Evolutionary conservation across 2,329 filamentous ascomycete species (phyloP), one percentile per base, ranked within the genome.

Genomic region (Hypocreales sp.): DNA sequence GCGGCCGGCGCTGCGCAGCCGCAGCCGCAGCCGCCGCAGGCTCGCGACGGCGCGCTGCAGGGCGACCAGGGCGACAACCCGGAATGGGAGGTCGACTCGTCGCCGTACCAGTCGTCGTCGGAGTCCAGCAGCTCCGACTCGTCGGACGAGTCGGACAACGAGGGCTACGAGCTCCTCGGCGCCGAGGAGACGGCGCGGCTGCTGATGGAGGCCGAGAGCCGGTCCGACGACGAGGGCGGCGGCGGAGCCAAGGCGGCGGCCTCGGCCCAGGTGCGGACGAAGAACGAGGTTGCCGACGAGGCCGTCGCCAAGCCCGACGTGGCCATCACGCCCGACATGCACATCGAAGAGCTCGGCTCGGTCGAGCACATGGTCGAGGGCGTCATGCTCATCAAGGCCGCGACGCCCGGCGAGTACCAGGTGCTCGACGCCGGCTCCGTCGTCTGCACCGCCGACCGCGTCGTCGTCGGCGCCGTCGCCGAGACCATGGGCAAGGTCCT

Each of bases 401-500:
- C 72, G 28, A 77, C 67, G 1, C 73, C 79, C 5, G 84, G 83
- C 35, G 80, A 90, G 45, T 81, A 84, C 37, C 74, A 79, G 41
- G 84, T 93, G 1, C 66, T 95, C 2, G 84, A 94, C 44, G 67
- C 68, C 5, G 83, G 81, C 17, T 92, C 86, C 0, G 68, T 92
- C 4, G 65, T 98, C 16, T 94, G 83, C 53, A 71, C 74, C 16
- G 69, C 70, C 35, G 70, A 90, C 40, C 67, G 83, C 28, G 68
- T 65, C 13, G 68, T 94, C 16, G 67, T 94, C 29, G 90, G 86
- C 15, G 76, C 70, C 12, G 68, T 95, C n/a, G 66, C 74, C 5
- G 87, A 95, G 43, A 80, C 82, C 5, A 67, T 95, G 19, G 90
- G 87, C 25, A 72, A 80, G 43, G 83, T 94, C 4, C 69, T 83